phyloP scores from a whole-genome alignment of 768 basidiomycete genomes.

The Collybiopsis confluens region DNA sequence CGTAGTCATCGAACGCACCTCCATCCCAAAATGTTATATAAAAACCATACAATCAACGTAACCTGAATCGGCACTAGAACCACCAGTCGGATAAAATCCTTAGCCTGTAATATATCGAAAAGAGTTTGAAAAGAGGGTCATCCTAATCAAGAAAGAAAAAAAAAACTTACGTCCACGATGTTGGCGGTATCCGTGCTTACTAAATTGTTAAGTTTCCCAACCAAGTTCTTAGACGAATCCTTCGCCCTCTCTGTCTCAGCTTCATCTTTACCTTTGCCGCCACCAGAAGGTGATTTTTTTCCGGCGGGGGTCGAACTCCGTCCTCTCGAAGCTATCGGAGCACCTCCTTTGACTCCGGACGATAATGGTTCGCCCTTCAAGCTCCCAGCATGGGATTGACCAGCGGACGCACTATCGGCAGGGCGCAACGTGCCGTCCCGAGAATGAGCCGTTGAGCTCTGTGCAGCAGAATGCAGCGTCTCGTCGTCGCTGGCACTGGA shows the following conservation, averaged over 20 bases:
- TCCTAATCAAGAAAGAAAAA: constrained; percentile 23
- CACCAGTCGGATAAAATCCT: background rate
- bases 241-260: background rate
- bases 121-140: no score
- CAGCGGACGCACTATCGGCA: background rate
- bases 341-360: background rate
- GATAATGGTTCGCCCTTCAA: background rate
- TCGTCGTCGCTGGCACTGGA: background rate
- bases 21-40: constrained; percentile 7
- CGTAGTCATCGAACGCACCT: background rate
- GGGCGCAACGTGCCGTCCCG: background rate
- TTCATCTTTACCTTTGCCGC: background rate
- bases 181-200: constrained; percentile 42
- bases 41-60: background rate
- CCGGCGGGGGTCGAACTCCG: no score
- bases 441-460: background rate
- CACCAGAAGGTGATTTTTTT: no score
- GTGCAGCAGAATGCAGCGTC: background rate
- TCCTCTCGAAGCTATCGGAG: background rate
- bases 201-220: constrained; percentile 59
- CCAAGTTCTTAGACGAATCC: constrained; percentile 17
- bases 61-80: constrained; percentile 1
- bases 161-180: background rate
- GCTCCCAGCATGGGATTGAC: constrained; percentile 1
- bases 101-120: no score